These are phyloP conservation scores for Hortiboletus campestris DNA, from an alignment of 768 basidiomycete genomes.

Conservation along the genomic window DNA sequence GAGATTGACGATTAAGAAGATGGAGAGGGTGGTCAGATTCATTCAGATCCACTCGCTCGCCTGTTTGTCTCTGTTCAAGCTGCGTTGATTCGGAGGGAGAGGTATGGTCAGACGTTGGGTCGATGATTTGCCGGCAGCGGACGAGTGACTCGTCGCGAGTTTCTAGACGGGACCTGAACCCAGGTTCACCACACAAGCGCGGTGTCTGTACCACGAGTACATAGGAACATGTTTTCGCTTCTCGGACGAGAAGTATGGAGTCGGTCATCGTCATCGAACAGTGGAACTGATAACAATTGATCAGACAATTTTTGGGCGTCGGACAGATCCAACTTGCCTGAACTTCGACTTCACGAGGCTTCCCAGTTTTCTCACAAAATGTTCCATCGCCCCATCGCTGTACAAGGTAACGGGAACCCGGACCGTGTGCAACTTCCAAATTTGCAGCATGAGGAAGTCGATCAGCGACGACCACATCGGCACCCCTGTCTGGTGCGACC, in stretches of 20 bases:
- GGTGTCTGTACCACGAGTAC: slow-evolving; percentile 94
- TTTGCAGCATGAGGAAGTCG: slow-evolving; percentile 63
- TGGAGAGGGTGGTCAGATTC: slow-evolving; percentile 58
- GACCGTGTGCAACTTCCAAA: slow-evolving; percentile 71
- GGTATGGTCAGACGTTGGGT: slow-evolving; percentile 13
- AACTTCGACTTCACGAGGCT: slow-evolving; percentile 87
- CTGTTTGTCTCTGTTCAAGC: slow-evolving; percentile 28
- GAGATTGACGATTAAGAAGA: slow-evolving; percentile 45
- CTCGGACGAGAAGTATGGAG: slow-evolving; percentile 87
- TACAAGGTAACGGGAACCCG: slow-evolving; percentile 87
- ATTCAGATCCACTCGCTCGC: slow-evolving; percentile 37
- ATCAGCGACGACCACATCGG: slow-evolving; percentile 65
- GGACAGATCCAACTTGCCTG: slow-evolving; percentile 56
- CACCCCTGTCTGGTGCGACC: slow-evolving; percentile 53
- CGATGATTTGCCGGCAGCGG: slow-evolving; percentile 76
- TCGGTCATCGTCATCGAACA: slow-evolving; percentile 95
- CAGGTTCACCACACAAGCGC: slow-evolving; percentile 88
- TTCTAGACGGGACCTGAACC: slow-evolving; percentile 78
- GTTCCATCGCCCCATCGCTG: slow-evolving; percentile 93
- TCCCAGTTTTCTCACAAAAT: slow-evolving; percentile 88
- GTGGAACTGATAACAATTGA: slow-evolving; percentile 63
- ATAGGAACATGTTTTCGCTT: slow-evolving; percentile 92
- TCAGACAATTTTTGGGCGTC: slow-evolving; percentile 2
- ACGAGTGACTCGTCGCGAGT: slow-evolving; percentile 65
- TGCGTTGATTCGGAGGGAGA: slow-evolving; percentile 29